Conservation (phyloP, 2,329 filamentous ascomycete species). For the Aspergillus sergii region DNA sequence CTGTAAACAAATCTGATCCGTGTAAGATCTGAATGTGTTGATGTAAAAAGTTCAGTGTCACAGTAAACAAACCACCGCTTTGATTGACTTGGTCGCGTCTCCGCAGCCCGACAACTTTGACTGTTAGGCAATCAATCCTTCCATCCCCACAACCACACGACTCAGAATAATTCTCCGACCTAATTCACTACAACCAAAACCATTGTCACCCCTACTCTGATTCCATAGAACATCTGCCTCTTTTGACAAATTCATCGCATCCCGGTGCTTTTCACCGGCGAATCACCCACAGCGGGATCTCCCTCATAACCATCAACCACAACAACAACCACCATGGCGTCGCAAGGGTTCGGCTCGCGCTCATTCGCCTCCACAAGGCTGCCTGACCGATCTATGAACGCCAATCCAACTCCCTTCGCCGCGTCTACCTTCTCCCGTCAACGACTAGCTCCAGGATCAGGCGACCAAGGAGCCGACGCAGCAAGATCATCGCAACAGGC, state of each 20-base stretch:
- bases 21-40: not conserved
- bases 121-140: not conserved
- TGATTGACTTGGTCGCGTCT: not conserved
- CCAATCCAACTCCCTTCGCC: slow-evolving; percentile 47
- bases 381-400: slow-evolving; percentile 50
- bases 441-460: slow-evolving; percentile 30
- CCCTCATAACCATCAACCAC: slow-evolving; percentile 13
- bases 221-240: not conserved
- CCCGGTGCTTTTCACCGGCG: slow-evolving; percentile 2
- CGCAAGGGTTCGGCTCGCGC: slow-evolving; percentile 58
- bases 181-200: not conserved
- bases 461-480: slow-evolving; percentile 32
- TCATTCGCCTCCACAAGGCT: slow-evolving; percentile 56
- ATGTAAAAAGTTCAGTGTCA: not conserved
- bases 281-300: slow-evolving; percentile 14
- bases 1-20: not conserved
- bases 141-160: not conserved
- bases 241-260: not conserved
- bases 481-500: slow-evolving; percentile 32
- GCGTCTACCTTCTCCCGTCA: slow-evolving; percentile 47
- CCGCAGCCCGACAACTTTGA: not conserved
- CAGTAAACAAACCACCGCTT: not conserved
- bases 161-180: not conserved
- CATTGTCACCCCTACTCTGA: not conserved
- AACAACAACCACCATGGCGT: slow-evolving; percentile 49